Evolutionary conservation across 129 eudicot genomes (phyloP).

Genomic region (Flaveria bidentis): DNA sequence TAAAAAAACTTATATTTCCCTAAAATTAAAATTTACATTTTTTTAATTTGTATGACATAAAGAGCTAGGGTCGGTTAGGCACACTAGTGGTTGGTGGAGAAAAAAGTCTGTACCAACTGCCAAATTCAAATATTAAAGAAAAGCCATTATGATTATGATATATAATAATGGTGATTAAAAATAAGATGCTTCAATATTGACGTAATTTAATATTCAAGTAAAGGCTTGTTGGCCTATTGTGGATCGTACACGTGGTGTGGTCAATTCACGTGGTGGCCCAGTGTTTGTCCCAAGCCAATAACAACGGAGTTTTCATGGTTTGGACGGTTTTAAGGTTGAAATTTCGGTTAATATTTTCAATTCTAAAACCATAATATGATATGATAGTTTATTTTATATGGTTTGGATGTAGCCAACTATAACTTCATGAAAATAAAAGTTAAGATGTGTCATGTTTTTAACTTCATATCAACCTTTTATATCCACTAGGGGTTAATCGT

Average conservation of each 20-base stretch:
- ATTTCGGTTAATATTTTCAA: conserved; percentile 5
- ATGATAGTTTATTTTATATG: no score
- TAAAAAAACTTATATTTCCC: no score
- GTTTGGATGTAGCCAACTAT: no score
- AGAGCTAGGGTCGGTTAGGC: conserved; percentile 22
- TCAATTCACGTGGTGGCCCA: conserved; percentile 25
- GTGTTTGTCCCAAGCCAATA: conserved; percentile 22
- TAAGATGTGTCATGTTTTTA: no score
- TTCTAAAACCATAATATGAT: neutral
- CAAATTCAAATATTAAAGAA: conserved; percentile 13
- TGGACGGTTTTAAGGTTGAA: conserved; percentile 38
- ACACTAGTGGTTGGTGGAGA: conserved; percentile 30
- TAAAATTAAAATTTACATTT: no score
- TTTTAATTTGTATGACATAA: neutral
- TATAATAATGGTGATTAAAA: conserved; percentile 25
- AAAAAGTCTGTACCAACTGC: conserved; percentile 28
- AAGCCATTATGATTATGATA: neutral
- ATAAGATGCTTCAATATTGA: conserved; percentile 29
- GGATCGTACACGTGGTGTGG: conserved; percentile 35
- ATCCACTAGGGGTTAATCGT: no score
- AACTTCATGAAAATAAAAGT: no score
- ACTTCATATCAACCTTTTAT: no score
- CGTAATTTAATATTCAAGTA: conserved; percentile 19
- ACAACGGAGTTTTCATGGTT: conserved; percentile 22
- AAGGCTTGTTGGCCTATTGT: conserved; percentile 16